Conservation (phyloP, 306 rosid genomes). For the Carpinus fangiana region DNA sequence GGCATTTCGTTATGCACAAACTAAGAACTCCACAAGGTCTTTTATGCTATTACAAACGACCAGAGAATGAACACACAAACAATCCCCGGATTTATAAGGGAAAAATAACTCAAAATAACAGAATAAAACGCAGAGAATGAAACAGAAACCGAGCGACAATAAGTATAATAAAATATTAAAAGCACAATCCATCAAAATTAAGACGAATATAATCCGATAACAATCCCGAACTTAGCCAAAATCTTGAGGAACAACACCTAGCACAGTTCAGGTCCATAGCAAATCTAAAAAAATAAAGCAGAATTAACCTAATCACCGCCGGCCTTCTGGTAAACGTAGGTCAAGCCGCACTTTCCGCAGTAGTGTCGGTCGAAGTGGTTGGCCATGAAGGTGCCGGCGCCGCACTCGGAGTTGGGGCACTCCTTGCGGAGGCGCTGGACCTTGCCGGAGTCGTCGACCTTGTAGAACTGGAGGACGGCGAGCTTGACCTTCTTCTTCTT, state of each 20-base stretch:
- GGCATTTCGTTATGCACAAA: background rate
- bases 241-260: background rate
- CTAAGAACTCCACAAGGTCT: background rate
- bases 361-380: conserved; percentile 90
- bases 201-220: background rate
- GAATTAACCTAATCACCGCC: conserved; percentile 52
- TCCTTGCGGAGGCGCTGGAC: conserved; percentile 90
- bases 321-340: conserved; percentile 86
- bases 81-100: background rate
- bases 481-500: conserved; percentile 96
- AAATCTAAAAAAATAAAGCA: background rate
- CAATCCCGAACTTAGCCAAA: background rate
- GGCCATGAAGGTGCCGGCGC: conserved; percentile 95
- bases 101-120: background rate
- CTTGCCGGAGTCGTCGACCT: conserved; percentile 86
- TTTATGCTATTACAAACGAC: background rate
- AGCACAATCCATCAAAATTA: conserved; percentile 1
- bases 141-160: background rate
- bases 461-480: conserved; percentile 76
- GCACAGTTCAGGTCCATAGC: background rate
- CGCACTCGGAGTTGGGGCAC: conserved; percentile 89
- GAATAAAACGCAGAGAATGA: background rate
- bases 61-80: background rate
- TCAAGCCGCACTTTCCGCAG: conserved; percentile 90
- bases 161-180: background rate